A percentile compares a stretch with the other conserved stretches of the same genome.
Evolutionary conservation across 106 monocot genomes (phyloP).

Genomic region (Dendrobium catenatum): DNA sequence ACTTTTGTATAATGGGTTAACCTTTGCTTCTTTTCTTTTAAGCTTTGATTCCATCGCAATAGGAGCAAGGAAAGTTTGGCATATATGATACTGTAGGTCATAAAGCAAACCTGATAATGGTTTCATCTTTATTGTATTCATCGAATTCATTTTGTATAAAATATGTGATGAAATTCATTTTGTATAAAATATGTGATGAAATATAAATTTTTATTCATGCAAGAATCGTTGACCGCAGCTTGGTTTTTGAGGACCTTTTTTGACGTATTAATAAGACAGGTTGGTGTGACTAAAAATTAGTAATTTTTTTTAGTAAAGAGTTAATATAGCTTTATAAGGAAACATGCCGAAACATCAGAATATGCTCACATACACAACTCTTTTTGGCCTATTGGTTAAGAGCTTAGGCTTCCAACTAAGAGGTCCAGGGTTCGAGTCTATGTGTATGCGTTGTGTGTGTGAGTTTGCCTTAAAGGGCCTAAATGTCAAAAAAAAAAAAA

Average conservation of each 20-base stretch:
- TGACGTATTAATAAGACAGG: neutral
- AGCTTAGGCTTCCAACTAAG: no score
- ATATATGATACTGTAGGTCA: neutral
- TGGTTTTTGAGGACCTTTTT: no score
- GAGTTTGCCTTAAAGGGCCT: no score
- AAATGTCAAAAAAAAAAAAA: no score
- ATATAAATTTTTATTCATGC: neutral
- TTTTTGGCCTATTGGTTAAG: no score
- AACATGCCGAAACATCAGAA: neutral
- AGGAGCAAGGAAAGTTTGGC: slow-evolving; percentile 8
- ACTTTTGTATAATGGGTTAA: slow-evolving; percentile 1
- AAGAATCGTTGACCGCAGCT: neutral
- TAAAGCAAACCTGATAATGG: neutral
- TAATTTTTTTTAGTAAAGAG: neutral
- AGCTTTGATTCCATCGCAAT: slow-evolving; percentile 1
- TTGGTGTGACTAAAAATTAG: neutral
- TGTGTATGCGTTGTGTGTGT: no score
- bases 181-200: neutral
- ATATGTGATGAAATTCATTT: neutral
- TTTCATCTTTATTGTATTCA: neutral
- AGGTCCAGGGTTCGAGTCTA: no score
- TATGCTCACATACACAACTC: neutral
- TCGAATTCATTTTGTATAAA: neutral
- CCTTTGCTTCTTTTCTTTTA: neutral
- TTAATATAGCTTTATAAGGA: neutral